These are phyloP conservation scores for Kodamaea lidongshanica DNA, from an alignment of 805 yeast species.

Conservation along the genomic window DNA sequence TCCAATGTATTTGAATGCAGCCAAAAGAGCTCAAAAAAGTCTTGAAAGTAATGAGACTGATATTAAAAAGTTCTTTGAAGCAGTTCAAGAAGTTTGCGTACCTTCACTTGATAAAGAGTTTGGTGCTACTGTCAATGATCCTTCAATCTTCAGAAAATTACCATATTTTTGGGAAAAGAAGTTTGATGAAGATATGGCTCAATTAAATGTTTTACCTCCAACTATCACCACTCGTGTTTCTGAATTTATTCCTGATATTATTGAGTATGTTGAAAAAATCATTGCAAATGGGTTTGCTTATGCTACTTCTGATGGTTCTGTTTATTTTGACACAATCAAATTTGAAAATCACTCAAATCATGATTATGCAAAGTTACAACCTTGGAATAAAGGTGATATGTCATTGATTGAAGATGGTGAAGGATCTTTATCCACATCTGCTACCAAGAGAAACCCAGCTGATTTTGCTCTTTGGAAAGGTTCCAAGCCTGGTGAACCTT, in stretches of 20 bases:
- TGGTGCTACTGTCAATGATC: slow-evolving; percentile 79
- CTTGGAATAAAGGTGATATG: slow-evolving; percentile 91
- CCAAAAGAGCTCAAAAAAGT: slow-evolving; percentile 45
- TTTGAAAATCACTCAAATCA: slow-evolving; percentile 72
- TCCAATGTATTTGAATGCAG: slow-evolving; percentile 74
- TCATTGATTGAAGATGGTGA: slow-evolving; percentile 91
- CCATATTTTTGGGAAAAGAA: slow-evolving; percentile 87
- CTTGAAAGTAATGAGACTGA: slow-evolving; percentile 23
- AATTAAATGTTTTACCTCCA: slow-evolving; percentile 79
- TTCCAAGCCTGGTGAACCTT: slow-evolving; percentile 95
- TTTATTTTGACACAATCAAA: slow-evolving; percentile 84
- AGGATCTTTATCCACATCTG: slow-evolving; percentile 59
- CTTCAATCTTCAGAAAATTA: slow-evolving; percentile 69
- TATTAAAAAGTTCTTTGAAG: slow-evolving; percentile 37
- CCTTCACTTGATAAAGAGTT: slow-evolving; percentile 62
- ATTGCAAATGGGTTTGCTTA: slow-evolving; percentile 80
- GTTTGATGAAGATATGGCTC: slow-evolving; percentile 79
- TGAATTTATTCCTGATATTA: slow-evolving; percentile 91
- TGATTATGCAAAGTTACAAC: slow-evolving; percentile 91
- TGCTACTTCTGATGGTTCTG: slow-evolving; percentile 79
- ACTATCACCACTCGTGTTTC: slow-evolving; percentile 88
- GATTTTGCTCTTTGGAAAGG: slow-evolving; percentile 98
- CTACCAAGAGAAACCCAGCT: slow-evolving; percentile 64
- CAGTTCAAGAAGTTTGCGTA: slow-evolving; percentile 70
- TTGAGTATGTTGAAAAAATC: slow-evolving; percentile 69